These are phyloP conservation scores for Penicillium paneum DNA, from an alignment of 2,329 filamentous ascomycete genomes.

Conservation along the genomic window DNA sequence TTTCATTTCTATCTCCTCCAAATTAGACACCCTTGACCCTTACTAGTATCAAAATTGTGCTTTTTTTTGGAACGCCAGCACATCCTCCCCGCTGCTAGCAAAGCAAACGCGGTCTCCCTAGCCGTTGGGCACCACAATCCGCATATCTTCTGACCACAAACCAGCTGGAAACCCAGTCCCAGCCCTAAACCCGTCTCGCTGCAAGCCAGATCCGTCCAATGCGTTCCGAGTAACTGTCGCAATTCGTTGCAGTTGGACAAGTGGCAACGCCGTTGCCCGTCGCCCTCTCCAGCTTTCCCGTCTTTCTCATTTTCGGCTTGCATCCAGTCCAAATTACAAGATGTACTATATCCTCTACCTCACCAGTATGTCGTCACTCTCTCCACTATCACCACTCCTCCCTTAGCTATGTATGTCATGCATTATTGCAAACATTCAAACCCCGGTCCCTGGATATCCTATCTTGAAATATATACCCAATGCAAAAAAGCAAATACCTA, in stretches of 20 bases:
- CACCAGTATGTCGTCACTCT: constrained; percentile 60
- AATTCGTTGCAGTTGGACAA: constrained; percentile 2
- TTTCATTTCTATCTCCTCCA: not conserved
- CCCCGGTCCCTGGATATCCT: not conserved
- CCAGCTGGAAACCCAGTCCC: constrained; percentile 2
- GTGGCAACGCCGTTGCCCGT: not conserved
- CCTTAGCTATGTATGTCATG: constrained; percentile 16
- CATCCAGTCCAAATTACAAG: constrained; percentile 13
- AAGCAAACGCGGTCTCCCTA: not conserved
- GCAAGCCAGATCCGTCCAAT: constrained; percentile 21
- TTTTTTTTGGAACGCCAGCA: constrained; percentile 1
- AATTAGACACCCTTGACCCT: not conserved
- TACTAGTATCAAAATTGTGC: not conserved
- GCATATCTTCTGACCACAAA: not conserved
- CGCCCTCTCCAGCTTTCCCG: not conserved
- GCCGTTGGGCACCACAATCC: constrained; percentile 22
- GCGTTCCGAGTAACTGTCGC: constrained; percentile 14
- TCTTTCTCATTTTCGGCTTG: not conserved
- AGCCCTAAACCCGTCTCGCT: constrained; percentile 14
- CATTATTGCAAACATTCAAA: not conserved
- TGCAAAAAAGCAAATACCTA: not conserved
- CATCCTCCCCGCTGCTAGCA: not conserved
- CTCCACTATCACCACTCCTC: not conserved
- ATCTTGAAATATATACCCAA: not conserved
- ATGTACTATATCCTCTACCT: constrained; percentile 62